phyloP scores from a whole-genome alignment of 2,329 filamentous ascomycete species.

The Scopulariopsis brevicaulis region DNA sequence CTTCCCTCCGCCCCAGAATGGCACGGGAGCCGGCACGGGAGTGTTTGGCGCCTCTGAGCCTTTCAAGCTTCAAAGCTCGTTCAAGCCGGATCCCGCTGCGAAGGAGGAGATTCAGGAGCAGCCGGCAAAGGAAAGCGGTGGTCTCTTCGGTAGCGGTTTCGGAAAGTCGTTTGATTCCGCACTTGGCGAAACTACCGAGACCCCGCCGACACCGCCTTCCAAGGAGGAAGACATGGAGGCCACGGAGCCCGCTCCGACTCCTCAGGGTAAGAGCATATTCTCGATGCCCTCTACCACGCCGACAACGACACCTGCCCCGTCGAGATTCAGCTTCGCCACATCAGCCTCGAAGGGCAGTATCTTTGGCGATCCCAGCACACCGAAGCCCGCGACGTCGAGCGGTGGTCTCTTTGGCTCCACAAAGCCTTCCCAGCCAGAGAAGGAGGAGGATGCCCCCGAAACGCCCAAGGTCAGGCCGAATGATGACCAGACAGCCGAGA shows the following conservation, averaged over 20 bases:
- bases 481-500: conserved; percentile 15
- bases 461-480: conserved; percentile 25
- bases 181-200: conserved; percentile 30
- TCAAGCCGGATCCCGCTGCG: conserved; percentile 50
- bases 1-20: conserved; percentile 21
- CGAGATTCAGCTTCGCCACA: conserved; percentile 29
- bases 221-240: conserved; percentile 45
- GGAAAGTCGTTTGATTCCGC: conserved; percentile 49
- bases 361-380: conserved; percentile 23
- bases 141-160: conserved; percentile 39
- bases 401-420: conserved; percentile 15
- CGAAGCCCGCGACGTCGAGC: conserved; percentile 11
- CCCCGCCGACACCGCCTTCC: conserved; percentile 15
- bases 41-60: conserved; percentile 35
- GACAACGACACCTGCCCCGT: conserved; percentile 37
- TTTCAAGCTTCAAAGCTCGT: conserved; percentile 59
- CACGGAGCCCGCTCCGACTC: conserved; percentile 19
- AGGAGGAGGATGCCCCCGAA: conserved; percentile 10
- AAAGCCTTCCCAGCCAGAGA: conserved; percentile 12
- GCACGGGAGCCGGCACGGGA: conserved; percentile 20
- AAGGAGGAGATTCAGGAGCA: conserved; percentile 49
- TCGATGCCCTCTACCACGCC: conserved; percentile 12
- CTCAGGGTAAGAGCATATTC: conserved; percentile 23
- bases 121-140: conserved; percentile 22
- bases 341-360: conserved; percentile 16